phyloP scores from a whole-genome alignment of 2,329 filamentous ascomycete species.

The Fusarium anthophilum region DNA sequence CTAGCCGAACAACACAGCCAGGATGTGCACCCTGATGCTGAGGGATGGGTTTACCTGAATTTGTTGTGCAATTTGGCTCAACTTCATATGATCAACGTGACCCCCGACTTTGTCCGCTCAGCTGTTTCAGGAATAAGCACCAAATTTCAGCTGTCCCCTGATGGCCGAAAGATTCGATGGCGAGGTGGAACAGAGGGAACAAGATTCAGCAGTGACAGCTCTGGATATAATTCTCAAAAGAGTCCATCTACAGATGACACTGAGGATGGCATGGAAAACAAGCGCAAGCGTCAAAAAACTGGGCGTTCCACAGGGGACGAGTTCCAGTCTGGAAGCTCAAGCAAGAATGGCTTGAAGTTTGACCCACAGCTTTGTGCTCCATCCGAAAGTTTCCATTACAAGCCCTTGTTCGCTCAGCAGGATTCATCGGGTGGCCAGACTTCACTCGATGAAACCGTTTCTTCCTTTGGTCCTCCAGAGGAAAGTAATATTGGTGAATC shows the following conservation, averaged over 20 bases:
- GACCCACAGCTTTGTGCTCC: constrained; percentile 51
- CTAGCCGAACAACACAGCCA: constrained; percentile 52
- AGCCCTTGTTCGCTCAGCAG: constrained; percentile 67
- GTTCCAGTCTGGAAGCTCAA: constrained; percentile 47
- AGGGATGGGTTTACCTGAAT: constrained; percentile 87
- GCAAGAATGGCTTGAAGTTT: constrained; percentile 53
- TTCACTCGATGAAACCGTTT: constrained; percentile 59
- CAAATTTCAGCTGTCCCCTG: constrained; percentile 79
- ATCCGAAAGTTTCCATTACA: constrained; percentile 67
- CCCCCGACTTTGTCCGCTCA: constrained; percentile 77
- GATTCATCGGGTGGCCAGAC: constrained; percentile 58
- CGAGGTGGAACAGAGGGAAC: constrained; percentile 74
- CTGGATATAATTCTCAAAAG: constrained; percentile 57
- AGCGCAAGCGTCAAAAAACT: constrained; percentile 58
- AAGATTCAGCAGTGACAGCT: constrained; percentile 71
- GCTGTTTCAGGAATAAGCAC: constrained; percentile 76
- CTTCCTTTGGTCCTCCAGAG: constrained; percentile 58
- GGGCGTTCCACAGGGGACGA: constrained; percentile 48
- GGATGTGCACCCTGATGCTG: constrained; percentile 68
- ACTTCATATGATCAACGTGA: constrained; percentile 85
- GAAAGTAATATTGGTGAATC: constrained; percentile 61
- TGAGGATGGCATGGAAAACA: constrained; percentile 55
- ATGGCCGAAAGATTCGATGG: constrained; percentile 84
- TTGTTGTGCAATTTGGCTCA: constrained; percentile 84
- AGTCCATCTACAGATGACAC: constrained; percentile 62